These are phyloP conservation scores for Leccinum pachyderme DNA, from an alignment of 1,284 basidiomycete species.

Conservation along the genomic window DNA sequence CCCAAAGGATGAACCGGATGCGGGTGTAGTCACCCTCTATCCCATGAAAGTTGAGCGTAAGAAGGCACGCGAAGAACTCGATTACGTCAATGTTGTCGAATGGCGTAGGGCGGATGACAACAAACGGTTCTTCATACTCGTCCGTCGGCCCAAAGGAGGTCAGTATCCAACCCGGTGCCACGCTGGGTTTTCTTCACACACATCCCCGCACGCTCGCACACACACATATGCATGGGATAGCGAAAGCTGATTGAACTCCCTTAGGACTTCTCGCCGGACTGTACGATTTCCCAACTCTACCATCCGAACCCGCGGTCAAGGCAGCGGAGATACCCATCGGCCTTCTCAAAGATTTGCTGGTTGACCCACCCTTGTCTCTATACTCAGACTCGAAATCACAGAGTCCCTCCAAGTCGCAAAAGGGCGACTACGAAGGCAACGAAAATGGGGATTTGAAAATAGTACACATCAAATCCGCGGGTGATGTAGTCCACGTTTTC, in stretches of 20 bases:
- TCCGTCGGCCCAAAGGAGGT: conserved; percentile 84
- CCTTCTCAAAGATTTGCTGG: conserved; percentile 45
- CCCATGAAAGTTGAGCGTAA: conserved; percentile 89
- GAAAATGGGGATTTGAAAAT: conserved; percentile 35
- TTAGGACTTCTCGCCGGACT: conserved; percentile 86
- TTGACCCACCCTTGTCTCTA: conserved; percentile 18
- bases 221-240: background rate
- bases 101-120: conserved; percentile 51
- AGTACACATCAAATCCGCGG: conserved; percentile 47
- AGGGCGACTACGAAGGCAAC: background rate
- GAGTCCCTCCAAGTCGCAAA: background rate
- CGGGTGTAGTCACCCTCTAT: conserved; percentile 60
- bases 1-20: conserved; percentile 30
- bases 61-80: conserved; percentile 81
- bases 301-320: conserved; percentile 35
- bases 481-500: conserved; percentile 81
- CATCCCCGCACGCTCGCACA: background rate
- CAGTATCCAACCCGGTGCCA: conserved; percentile 16
- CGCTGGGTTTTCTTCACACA: background rate
- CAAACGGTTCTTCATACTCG: conserved; percentile 67
- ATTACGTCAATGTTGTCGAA: conserved; percentile 83
- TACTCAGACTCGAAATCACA: conserved; percentile 9
- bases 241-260: conserved; percentile 9
- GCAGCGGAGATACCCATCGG: conserved; percentile 38
- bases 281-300: conserved; percentile 74